phyloP scores from a whole-genome alignment of 768 basidiomycete species.

The Lactarius tabidus region DNA sequence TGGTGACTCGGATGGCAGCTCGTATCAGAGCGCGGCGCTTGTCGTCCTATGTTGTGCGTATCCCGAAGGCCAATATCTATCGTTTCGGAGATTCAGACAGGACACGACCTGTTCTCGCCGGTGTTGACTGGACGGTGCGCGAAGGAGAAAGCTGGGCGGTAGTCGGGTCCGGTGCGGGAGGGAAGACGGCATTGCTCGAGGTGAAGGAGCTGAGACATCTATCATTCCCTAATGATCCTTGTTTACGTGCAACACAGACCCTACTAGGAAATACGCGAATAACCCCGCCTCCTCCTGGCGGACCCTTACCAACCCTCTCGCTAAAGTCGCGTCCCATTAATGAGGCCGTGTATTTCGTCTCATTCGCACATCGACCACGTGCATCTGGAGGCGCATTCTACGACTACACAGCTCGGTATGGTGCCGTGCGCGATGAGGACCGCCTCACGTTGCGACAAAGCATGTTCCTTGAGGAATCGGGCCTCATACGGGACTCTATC shows the following conservation, averaged over 20 bases:
- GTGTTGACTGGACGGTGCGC: slow-evolving; percentile 55
- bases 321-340: slow-evolving; percentile 38
- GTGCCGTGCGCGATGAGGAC: slow-evolving; percentile 83
- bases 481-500: slow-evolving; percentile 6
- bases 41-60: slow-evolving; percentile 21
- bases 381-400: slow-evolving; percentile 71
- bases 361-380: slow-evolving; percentile 60
- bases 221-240: not conserved
- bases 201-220: slow-evolving; percentile 39
- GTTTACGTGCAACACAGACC: slow-evolving; percentile 38
- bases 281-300: slow-evolving; percentile 57
- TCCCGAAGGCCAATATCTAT: slow-evolving; percentile 50
- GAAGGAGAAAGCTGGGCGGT: slow-evolving; percentile 74
- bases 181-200: slow-evolving; percentile 61
- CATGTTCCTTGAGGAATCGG: slow-evolving; percentile 40
- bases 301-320: slow-evolving; percentile 74
- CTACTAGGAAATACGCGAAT: slow-evolving; percentile 71
- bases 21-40: not conserved
- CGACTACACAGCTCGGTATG: slow-evolving; percentile 92
- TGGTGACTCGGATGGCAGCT: not conserved
- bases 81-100: slow-evolving; percentile 54
- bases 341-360: slow-evolving; percentile 51
- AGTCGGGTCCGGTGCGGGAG: slow-evolving; percentile 59
- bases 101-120: slow-evolving; percentile 44
- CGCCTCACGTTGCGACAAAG: slow-evolving; percentile 68